Evolutionary conservation across 2,329 filamentous ascomycete species (phyloP), one percentile per base, ranked within the genome.

Genomic region (Pochonia chlamydosporia): DNA sequence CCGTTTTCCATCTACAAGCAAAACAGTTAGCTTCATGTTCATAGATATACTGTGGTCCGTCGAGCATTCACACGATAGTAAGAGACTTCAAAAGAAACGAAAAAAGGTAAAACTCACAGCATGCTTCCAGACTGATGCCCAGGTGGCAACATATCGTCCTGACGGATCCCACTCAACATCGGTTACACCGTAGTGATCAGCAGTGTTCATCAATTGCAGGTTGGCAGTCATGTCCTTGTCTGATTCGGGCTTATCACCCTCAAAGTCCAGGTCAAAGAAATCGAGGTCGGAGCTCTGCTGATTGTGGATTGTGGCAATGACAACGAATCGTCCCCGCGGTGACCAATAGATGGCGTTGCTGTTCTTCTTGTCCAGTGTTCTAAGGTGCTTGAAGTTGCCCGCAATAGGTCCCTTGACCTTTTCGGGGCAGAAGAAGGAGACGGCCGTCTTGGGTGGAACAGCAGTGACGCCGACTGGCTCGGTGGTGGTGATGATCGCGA

Each of bases 291-390:
- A 95, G 71, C 85, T 92, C 69, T 96, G 89, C 64, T 90, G 85
- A 61, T 91, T 96, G 69, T 88, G 83, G 45, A 99, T 89, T 10
- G 93, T 95, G 46, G 90, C 93, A 47, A 99, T 83, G 40, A 97
- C 85, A 31, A 97, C 92, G 62, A 99, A 99, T 42, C 93, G 85
- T 46, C 93, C 93, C 67, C 85, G 89, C 21, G 93, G 93, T 18
- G 90, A 95, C 93, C 93, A 99, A 82, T 97, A 97, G 63, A 99
- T 99, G 55, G 89, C 91, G 64, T 99, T 99, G 80, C 87, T 96
- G 73, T 95, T 97, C 83, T 97, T 97, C 83, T 97, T 97, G 61
- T 99, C 93, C 47, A 96, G 77, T 8, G 91, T 97, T 54, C 90
- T 84, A 56, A 97, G 84, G 65, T 95, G 89, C 76, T 92, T 95